Evolutionary conservation across 2,329 filamentous ascomycete species (phyloP).

Genomic region (Fusarium staphyleae): DNA sequence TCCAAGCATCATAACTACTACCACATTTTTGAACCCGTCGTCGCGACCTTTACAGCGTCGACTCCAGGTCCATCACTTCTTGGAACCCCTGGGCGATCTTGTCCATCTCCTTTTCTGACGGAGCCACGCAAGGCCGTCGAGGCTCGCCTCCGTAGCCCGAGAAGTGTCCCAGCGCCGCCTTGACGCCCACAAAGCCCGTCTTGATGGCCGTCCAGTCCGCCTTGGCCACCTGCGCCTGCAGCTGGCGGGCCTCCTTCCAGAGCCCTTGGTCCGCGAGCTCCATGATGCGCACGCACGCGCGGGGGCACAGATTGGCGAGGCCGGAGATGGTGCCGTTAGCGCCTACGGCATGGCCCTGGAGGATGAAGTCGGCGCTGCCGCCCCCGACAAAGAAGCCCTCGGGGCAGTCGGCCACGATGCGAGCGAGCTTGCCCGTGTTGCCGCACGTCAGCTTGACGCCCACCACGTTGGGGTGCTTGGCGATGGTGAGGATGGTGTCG

Average conservation of each 20-base stretch:
- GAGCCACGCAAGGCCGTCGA: constrained; percentile 49
- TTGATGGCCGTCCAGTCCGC: constrained; percentile 56
- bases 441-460: constrained; percentile 72
- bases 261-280: constrained; percentile 45
- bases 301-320: constrained; percentile 50
- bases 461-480: constrained; percentile 63
- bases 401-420: constrained; percentile 53
- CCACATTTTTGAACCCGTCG: neutral
- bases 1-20: constrained; percentile 8
- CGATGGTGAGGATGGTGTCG: constrained; percentile 63
- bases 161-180: constrained; percentile 53
- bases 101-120: constrained; percentile 45
- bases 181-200: constrained; percentile 58
- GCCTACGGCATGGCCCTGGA: constrained; percentile 50
- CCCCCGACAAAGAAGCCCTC: constrained; percentile 46
- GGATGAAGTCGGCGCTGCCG: constrained; percentile 53
- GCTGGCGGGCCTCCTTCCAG: constrained; percentile 45
- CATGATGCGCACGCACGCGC: constrained; percentile 47
- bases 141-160: constrained; percentile 50
- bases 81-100: constrained; percentile 48
- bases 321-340: constrained; percentile 52
- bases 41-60: constrained; percentile 25
- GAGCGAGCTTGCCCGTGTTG: constrained; percentile 68
- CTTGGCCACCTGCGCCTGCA: constrained; percentile 53
- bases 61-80: constrained; percentile 45